Base-by-base conservation (phyloP, 2,329 filamentous ascomycete genomes). In the Sporothrix curviconia region DNA sequence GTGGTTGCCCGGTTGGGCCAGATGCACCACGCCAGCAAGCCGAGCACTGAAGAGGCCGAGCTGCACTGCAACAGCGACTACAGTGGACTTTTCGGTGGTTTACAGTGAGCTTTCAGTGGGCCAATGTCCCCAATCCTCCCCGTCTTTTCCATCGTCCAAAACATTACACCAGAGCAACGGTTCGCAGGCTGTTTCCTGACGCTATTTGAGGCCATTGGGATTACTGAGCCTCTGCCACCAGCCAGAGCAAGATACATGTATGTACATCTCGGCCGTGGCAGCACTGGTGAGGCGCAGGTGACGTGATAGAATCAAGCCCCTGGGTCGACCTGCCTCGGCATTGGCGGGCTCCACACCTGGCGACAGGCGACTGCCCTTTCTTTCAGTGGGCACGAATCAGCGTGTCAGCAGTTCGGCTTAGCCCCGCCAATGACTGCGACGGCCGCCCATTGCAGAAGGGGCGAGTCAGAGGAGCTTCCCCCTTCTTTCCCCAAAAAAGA, bases 271-370 rank as follows among this genome's bases (percentile, higher is more conserved):
- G n/a, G n/a, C n/a, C n/a, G n/a, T n/a, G n/a, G n/a, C n/a, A n/a
- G n/a, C n/a, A n/a, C n/a, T n/a, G n/a, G n/a, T n/a, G n/a, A n/a
- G n/a, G 39, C 14, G 17, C 55, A 58, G 56, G 56, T 58, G 56
- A 58, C 50, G 50, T 54, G 50, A 58, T 47, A 19, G 12, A 36
- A n/a, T 24, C 39, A 51, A 22, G 17, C 40, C 30, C 36, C 30
- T 25, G 28, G 58, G 44, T 66, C 60, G 69, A 73, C n/a, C n/a
- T n/a, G n/a, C 71, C 72, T 74, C 72, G 72, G 71, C 71, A 61
- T n/a, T 43, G 32, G 42, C 14, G 24, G 9, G 22, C 50, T 25
- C 28, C 49, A 44, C 42, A 25, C 30, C n/a, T n/a, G n/a, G n/a
- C n/a, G n/a, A n/a, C n/a, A n/a, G n/a, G n/a, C n/a, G n/a, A n/a